phyloP scores from a whole-genome alignment of 176 grass and related monocot species.

The Oryza meyeriana region DNA sequence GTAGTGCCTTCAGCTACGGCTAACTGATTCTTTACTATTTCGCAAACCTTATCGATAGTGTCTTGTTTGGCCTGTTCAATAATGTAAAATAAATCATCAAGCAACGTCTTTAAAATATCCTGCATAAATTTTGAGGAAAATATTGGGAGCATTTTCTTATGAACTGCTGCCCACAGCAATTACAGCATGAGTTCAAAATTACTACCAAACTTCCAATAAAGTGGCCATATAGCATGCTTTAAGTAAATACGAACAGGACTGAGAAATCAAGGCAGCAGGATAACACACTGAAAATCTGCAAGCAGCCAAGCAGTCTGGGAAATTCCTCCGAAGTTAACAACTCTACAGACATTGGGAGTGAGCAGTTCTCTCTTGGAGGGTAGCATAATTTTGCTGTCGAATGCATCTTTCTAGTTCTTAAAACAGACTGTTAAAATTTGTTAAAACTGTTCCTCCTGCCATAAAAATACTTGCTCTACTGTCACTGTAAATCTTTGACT shows the following conservation, averaged over 20 bases:
- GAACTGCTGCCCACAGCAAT: background rate
- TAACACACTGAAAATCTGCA: background rate
- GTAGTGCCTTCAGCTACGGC: conserved; percentile 20
- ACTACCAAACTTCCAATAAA: no score
- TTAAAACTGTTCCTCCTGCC: background rate
- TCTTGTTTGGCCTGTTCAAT: conserved; percentile 41
- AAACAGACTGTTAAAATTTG: background rate
- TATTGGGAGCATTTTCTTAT: background rate
- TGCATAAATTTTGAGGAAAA: background rate
- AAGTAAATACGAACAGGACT: background rate
- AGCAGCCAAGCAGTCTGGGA: background rate
- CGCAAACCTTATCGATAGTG: conserved; percentile 44
- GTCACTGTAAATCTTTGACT: background rate
- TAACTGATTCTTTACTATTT: conserved; percentile 55
- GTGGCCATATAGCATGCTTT: background rate
- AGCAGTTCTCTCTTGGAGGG: background rate
- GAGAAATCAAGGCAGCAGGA: background rate
- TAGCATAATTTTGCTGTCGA: background rate
- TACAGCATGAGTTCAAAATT: background rate
- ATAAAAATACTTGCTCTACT: background rate
- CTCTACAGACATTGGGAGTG: background rate
- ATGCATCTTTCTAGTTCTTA: background rate
- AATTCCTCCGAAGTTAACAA: background rate
- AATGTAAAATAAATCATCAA: conserved; percentile 7
- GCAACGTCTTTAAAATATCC: background rate